These are phyloP conservation scores for Fusarium tupiense DNA, from an alignment of 2,329 filamentous ascomycete species.

Conservation along the genomic window DNA sequence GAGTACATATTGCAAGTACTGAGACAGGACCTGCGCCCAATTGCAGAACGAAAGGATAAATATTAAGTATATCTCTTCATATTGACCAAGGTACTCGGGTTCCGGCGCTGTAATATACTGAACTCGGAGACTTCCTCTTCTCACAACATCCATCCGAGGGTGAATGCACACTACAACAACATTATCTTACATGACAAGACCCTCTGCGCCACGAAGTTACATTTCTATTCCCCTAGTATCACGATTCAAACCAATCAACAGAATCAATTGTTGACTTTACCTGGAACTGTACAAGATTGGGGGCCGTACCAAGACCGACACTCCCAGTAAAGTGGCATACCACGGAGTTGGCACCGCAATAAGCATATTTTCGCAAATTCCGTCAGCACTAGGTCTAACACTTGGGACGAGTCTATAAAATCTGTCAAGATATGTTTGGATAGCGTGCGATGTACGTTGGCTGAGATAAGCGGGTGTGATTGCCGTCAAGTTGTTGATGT, in stretches of 20 bases:
- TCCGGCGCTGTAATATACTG: neutral
- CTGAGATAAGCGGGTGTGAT: conserved; percentile 17
- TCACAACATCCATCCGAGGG: neutral
- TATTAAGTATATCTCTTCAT: no score
- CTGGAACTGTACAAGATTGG: neutral
- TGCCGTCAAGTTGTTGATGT: neutral
- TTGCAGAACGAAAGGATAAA: neutral
- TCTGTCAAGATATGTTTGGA: conserved; percentile 19
- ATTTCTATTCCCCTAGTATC: neutral
- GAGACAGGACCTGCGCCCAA: neutral
- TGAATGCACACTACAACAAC: neutral
- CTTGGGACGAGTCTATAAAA: neutral
- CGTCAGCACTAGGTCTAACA: conserved; percentile 9
- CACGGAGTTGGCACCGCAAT: neutral
- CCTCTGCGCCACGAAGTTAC: neutral
- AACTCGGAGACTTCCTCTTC: neutral
- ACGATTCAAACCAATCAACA: neutral
- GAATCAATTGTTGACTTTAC: neutral
- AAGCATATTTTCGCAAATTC: neutral
- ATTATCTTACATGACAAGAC: neutral
- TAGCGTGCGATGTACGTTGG: neutral
- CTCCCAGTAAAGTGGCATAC: neutral
- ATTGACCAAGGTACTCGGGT: neutral
- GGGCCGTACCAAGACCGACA: neutral
- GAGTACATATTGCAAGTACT: conserved; percentile 17